phyloP scores from a whole-genome alignment of 352 stramenopile species.

The Globisporangium nunn region DNA sequence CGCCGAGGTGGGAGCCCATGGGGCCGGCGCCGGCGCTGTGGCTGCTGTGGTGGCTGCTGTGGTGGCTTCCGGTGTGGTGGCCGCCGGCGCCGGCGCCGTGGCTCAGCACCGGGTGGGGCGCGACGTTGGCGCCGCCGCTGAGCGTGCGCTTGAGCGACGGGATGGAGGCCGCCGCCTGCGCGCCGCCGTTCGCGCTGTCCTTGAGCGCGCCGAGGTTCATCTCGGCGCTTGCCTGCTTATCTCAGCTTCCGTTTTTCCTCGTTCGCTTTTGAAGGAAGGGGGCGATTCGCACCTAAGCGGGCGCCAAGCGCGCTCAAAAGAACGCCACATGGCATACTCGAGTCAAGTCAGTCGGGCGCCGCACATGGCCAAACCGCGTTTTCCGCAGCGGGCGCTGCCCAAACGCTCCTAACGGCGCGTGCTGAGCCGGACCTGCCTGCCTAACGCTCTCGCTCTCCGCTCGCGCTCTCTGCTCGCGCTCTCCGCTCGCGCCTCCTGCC shows the following conservation, averaged over 20 bases:
- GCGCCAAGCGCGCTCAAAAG: neutral
- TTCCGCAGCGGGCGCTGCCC: no score
- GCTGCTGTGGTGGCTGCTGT: constrained; percentile 17
- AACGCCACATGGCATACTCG: neutral
- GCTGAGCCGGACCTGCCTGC: no score
- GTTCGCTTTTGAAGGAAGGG: neutral
- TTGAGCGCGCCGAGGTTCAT: constrained; percentile 80
- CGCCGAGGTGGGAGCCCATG: constrained; percentile 34
- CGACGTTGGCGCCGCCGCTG: constrained; percentile 45
- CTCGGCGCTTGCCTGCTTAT: neutral
- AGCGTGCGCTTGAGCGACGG: constrained; percentile 84
- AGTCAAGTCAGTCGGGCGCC: neutral
- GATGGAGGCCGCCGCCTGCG: constrained; percentile 41
- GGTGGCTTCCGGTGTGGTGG: constrained; percentile 14
- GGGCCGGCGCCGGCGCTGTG: neutral
- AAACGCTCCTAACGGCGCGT: no score
- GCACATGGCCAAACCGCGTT: neutral
- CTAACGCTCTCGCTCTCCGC: no score
- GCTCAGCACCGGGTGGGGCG: constrained; percentile 12
- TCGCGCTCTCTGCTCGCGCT: no score
- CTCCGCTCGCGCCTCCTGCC: no score
- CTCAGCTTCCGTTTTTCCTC: neutral
- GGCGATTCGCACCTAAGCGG: neutral
- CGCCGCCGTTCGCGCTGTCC: constrained; percentile 36
- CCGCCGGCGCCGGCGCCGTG: constrained; percentile 14